A percentile compares a stretch with the other conserved stretches of the same genome.
Evolutionary conservation across 495 filamentous ascomycete genomes (phyloP).

Genomic region (Staphylotrichum longicolle): DNA sequence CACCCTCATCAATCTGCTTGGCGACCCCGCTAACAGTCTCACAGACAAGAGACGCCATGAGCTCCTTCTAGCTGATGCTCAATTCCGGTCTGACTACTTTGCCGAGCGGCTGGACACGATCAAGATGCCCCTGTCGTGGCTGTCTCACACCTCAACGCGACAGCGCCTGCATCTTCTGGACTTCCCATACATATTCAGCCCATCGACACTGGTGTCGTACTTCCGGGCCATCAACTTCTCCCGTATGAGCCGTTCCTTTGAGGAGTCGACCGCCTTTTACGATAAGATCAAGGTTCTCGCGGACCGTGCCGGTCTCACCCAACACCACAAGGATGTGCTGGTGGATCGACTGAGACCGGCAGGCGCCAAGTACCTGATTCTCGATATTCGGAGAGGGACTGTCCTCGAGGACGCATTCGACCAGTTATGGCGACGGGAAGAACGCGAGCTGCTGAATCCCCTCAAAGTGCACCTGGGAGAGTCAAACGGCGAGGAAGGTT

Average conservation of each 20-base stretch:
- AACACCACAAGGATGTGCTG: conserved; percentile 49
- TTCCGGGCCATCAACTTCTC: conserved; percentile 88
- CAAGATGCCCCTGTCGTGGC: conserved; percentile 73
- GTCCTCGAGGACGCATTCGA: conserved; percentile 77
- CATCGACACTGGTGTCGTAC: conserved; percentile 70
- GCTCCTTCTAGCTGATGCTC: conserved; percentile 61
- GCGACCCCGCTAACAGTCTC: conserved; percentile 18
- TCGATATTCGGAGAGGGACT: conserved; percentile 69
- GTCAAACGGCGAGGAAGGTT: conserved; percentile 77
- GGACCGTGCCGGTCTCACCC: conserved; percentile 46
- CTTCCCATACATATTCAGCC: conserved; percentile 76
- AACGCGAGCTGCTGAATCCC: conserved; percentile 76
- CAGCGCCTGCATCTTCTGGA: conserved; percentile 74
- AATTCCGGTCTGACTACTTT: conserved; percentile 73
- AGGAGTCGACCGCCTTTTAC: conserved; percentile 63
- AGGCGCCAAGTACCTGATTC: conserved; percentile 68
- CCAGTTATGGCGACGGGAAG: conserved; percentile 82
- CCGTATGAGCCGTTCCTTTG: conserved; percentile 73
- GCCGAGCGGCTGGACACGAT: conserved; percentile 73
- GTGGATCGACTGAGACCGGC: conserved; percentile 61
- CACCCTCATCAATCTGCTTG: neutral
- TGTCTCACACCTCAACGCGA: conserved; percentile 54
- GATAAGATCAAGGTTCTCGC: conserved; percentile 60
- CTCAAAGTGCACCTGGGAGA: conserved; percentile 85
- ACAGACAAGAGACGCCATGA: conserved; percentile 59